Evolutionary conservation across 129 eudicot species (phyloP).

Genomic region (Artemisia annua): DNA sequence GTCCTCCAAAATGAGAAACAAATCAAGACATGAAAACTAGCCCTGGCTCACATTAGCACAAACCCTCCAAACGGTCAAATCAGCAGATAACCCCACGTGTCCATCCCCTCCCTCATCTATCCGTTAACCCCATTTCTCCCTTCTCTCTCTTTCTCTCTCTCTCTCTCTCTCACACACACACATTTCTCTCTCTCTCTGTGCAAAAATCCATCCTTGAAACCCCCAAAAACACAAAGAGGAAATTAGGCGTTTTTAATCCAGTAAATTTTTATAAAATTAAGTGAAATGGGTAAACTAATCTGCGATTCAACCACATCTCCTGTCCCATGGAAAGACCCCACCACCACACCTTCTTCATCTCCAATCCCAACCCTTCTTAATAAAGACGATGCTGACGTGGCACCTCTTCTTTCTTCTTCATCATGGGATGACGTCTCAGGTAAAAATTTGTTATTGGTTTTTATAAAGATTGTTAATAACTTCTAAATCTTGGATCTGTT

Average conservation of each 20-base stretch:
- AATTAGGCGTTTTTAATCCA: not conserved
- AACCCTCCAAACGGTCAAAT: not conserved
- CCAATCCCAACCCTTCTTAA: not conserved
- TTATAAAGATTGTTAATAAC: no score
- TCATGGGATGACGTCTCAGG: constrained; percentile 76
- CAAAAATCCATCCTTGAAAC: not conserved
- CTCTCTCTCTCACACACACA: not conserved
- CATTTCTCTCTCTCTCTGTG: no score
- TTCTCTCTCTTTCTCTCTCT: not conserved
- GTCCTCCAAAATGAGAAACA: no score
- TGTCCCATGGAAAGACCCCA: constrained; percentile 69
- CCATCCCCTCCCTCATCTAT: no score
- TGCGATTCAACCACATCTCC: constrained; percentile 73
- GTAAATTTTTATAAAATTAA: no score
- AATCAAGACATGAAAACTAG: no score
- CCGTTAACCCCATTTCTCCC: no score
- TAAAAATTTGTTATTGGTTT: no score
- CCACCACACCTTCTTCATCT: constrained; percentile 26
- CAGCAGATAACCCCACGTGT: not conserved
- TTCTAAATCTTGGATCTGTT: no score
- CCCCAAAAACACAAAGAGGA: not conserved
- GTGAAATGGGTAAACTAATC: constrained; percentile 90
- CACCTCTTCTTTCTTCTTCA: no score
- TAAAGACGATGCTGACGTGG: no score
- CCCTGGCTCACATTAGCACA: not conserved